Evolutionary conservation across 192 early-diverging fungal genomes (phyloP).

Genomic region (Podila verticillata): DNA sequence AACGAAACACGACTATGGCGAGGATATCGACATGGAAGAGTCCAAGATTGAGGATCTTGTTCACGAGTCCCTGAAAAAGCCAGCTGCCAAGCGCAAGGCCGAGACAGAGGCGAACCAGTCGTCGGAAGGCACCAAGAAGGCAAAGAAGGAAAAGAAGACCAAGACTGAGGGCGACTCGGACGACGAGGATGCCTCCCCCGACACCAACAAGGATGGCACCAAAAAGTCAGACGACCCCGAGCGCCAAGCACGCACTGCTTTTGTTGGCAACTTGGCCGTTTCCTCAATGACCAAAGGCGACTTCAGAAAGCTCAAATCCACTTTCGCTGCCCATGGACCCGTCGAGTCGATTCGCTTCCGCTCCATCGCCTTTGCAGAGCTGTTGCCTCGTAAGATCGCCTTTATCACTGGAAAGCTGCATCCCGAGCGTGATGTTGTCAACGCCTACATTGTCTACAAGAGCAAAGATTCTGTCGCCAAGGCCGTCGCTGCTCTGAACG

Average conservation of each 20-base stretch:
- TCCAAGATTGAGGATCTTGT: slow-evolving; percentile 45
- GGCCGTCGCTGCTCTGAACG: slow-evolving; percentile 75
- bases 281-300: slow-evolving; percentile 57
- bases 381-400: slow-evolving; percentile 81
- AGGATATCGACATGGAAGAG: slow-evolving; percentile 41
- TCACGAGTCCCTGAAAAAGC: slow-evolving; percentile 35
- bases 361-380: slow-evolving; percentile 79
- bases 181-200: slow-evolving; percentile 46
- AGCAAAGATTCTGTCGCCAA: slow-evolving; percentile 66
- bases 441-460: slow-evolving; percentile 91
- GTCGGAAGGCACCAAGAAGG: slow-evolving; percentile 9
- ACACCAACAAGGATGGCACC: slow-evolving; percentile 51
- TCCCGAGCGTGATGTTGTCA: slow-evolving; percentile 81
- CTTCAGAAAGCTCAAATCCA: slow-evolving; percentile 72
- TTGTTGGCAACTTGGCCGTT: slow-evolving; percentile 94
- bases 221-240: slow-evolving; percentile 62
- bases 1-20: slow-evolving; percentile 43
- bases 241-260: slow-evolving; percentile 80
- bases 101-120: neutral
- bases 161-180: slow-evolving; percentile 43
- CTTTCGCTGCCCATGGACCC: slow-evolving; percentile 74
- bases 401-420: slow-evolving; percentile 89
- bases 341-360: slow-evolving; percentile 92
- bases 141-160: slow-evolving; percentile 38
- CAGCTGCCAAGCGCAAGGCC: slow-evolving; percentile 29